Evolutionary conservation across 306 rosid species (phyloP).

Genomic region (Lathyrus tuberosus): DNA sequence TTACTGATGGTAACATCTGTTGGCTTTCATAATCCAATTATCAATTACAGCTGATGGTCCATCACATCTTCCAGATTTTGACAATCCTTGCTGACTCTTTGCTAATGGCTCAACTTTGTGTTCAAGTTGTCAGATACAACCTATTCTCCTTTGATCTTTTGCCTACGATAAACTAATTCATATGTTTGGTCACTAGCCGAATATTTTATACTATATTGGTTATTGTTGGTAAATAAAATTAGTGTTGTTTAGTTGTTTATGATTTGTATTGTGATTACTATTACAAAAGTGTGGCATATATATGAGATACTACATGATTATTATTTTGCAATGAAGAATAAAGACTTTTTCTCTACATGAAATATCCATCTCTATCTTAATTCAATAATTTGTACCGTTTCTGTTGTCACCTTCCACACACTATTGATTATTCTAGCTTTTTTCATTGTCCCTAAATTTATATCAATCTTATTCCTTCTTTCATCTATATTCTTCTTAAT

Average conservation of each 20-base stretch:
- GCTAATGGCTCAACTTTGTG: not conserved
- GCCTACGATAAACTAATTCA: not conserved
- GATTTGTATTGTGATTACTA: not conserved
- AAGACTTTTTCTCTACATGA: not conserved
- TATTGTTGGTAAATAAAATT: not conserved
- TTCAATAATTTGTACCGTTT: not conserved
- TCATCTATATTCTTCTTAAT: not conserved
- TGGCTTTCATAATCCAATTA: too few relatives aligned
- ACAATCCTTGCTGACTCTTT: too few relatives aligned
- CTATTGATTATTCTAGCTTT: not conserved
- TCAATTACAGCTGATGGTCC: too few relatives aligned
- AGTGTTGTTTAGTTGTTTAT: not conserved
- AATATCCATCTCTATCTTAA: not conserved
- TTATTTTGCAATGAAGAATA: not conserved
- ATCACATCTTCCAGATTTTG: too few relatives aligned
- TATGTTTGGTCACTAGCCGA: not conserved
- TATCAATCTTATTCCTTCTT: not conserved
- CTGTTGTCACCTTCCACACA: not conserved
- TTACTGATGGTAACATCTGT: too few relatives aligned
- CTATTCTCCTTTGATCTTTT: not conserved
- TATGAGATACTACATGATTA: not conserved
- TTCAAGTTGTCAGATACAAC: not conserved
- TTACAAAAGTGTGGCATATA: not conserved
- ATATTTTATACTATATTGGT: not conserved
- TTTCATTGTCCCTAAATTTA: not conserved